A percentile compares a stretch with the other conserved stretches of the same genome.
Evolutionary conservation across 108 stramenopile genomes (phyloP).

Genomic region (Craspedostauros australis): DNA sequence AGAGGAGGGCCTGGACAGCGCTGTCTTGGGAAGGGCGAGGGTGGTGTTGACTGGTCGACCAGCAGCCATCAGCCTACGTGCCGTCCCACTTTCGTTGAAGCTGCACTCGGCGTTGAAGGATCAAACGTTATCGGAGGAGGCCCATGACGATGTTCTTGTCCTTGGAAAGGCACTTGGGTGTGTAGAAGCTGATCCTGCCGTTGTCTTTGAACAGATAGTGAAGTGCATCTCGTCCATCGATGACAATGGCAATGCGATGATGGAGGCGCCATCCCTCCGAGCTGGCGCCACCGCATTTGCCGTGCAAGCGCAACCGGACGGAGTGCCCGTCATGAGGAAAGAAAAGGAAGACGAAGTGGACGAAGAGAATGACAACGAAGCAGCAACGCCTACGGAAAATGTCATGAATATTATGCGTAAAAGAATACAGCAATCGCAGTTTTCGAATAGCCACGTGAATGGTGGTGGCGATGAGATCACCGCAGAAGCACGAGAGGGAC

Average conservation of each 20-base stretch:
- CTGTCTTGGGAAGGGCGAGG: constrained; percentile 62
- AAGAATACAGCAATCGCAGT: constrained; percentile 1
- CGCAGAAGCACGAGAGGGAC: background rate
- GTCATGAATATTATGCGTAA: constrained; percentile 14
- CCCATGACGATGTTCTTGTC: constrained; percentile 40
- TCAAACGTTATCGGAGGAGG: constrained; percentile 28
- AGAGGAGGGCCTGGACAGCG: constrained; percentile 66
- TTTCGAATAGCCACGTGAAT: background rate
- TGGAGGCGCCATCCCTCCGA: constrained; percentile 23
- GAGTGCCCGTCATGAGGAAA: constrained; percentile 23
- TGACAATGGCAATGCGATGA: constrained; percentile 37
- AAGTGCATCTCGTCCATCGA: constrained; percentile 30
- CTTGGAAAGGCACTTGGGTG: constrained; percentile 61
- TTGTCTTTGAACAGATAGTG: constrained; percentile 34
- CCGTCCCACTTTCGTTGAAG: constrained; percentile 49
- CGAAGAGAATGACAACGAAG: constrained; percentile 14
- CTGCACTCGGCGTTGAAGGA: constrained; percentile 38
- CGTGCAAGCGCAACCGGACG: constrained; percentile 20
- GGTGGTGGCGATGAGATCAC: constrained; percentile 7
- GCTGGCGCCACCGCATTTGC: constrained; percentile 25
- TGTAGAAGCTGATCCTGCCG: constrained; percentile 20
- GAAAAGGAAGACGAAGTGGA: constrained; percentile 11
- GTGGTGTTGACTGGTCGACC: constrained; percentile 58
- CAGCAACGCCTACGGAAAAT: background rate
- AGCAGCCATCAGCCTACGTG: constrained; percentile 65